phyloP scores from a whole-genome alignment of 1,139 yeast species.

The Pichia kudriavzevii region DNA sequence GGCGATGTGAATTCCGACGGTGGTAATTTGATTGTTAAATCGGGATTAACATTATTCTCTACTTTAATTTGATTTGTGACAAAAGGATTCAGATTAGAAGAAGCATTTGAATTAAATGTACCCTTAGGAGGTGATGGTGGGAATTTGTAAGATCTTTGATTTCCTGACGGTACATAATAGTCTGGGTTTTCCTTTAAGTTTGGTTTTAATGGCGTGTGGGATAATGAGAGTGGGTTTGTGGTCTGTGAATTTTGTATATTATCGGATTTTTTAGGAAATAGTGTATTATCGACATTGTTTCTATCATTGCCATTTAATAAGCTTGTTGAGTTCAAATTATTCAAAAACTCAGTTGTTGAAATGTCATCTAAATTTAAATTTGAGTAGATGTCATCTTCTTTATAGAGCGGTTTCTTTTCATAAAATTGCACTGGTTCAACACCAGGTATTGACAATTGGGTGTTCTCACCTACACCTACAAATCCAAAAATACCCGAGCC shows the following conservation, averaged over 20 bases:
- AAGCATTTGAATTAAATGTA: slow-evolving; percentile 4
- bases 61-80: slow-evolving; percentile 2
- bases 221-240: slow-evolving; percentile 1
- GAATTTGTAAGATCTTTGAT: slow-evolving; percentile 10
- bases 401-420: slow-evolving; percentile 25
- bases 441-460: slow-evolving; percentile 42
- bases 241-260: slow-evolving; percentile 4
- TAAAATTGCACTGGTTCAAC: slow-evolving; percentile 23
- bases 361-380: slow-evolving; percentile 14
- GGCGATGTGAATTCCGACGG: no score
- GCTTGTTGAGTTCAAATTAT: no score
- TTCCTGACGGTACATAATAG: slow-evolving; percentile 9
- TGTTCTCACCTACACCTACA: slow-evolving; percentile 37
- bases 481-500: slow-evolving; percentile 58
- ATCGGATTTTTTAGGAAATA: no score
- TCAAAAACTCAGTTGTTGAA: no score
- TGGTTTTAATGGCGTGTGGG: slow-evolving; percentile 1
- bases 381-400: slow-evolving; percentile 19
- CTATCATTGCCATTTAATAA: no score
- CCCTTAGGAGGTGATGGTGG: slow-evolving; percentile 15
- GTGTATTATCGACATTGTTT: no score
- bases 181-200: slow-evolving; percentile 8
- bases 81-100: slow-evolving; percentile 1
- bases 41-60: no score
- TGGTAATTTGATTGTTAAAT: no score